Conservation (phyloP, 352 stramenopile genomes). For the Aphanomyces astaci region DNA sequence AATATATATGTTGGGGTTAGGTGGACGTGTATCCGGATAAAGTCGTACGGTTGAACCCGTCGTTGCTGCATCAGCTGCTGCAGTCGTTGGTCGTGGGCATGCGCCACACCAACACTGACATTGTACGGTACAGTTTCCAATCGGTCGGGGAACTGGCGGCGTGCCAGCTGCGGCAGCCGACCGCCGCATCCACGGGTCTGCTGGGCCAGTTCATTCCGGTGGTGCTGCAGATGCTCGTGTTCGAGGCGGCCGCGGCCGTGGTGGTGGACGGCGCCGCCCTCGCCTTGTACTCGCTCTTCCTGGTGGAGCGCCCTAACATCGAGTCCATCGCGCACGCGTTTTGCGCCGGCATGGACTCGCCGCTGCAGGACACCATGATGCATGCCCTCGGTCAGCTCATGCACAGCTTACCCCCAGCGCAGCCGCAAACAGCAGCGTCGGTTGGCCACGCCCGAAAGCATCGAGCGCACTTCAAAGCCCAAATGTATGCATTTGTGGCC, state of each 20-base stretch:
- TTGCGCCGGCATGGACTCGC: conserved; percentile 31
- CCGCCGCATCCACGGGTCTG: conserved; percentile 48
- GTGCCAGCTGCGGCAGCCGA: conserved; percentile 54
- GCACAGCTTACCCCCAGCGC: conserved; percentile 49
- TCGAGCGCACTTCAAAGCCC: conserved; percentile 69
- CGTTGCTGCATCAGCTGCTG: conserved; percentile 68
- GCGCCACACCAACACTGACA: conserved; percentile 61
- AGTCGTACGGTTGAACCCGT: conserved; percentile 45
- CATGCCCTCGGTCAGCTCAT: conserved; percentile 57
- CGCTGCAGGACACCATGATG: conserved; percentile 46
- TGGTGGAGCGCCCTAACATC: conserved; percentile 69
- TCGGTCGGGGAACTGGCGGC: conserved; percentile 62
- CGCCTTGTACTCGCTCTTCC: conserved; percentile 70
- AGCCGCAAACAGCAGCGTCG: conserved; percentile 60
- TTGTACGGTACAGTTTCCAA: conserved; percentile 76
- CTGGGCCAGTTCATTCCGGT: conserved; percentile 68
- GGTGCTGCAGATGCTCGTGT: conserved; percentile 71
- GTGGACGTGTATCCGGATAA: conserved; percentile 80
- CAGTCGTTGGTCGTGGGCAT: conserved; percentile 68
- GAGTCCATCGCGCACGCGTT: conserved; percentile 60
- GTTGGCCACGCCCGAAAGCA: conserved; percentile 57
- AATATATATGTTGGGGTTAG: neutral
- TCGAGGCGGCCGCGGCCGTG: conserved; percentile 67
- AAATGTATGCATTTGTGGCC: conserved; percentile 71
- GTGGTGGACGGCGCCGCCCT: conserved; percentile 63